Conservation (phyloP, 495 filamentous ascomycete genomes). For the Cercophora scortea region DNA sequence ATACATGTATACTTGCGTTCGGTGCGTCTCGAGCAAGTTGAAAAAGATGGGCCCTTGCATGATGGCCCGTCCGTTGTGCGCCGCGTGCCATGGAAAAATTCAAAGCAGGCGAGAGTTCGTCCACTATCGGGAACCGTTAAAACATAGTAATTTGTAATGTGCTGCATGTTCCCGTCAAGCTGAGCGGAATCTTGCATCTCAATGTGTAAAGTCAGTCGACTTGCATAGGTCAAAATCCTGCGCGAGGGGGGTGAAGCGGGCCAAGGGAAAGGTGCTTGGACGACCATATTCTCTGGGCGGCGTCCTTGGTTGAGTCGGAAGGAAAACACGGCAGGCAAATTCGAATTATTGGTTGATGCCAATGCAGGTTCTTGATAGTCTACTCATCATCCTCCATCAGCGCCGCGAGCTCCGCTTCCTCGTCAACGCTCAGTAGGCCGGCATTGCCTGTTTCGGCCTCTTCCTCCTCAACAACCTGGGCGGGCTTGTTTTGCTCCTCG, state of each 20-base stretch:
- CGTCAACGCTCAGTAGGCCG: slow-evolving; percentile 62
- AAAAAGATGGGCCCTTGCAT: too few relatives aligned
- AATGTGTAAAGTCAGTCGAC: too few relatives aligned
- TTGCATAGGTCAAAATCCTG: too few relatives aligned
- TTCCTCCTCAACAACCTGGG: slow-evolving; percentile 35
- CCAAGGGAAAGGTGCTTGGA: not conserved
- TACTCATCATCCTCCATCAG: slow-evolving; percentile 68
- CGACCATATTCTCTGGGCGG: too few relatives aligned
- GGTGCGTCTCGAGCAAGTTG: too few relatives aligned
- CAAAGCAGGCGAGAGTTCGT: too few relatives aligned
- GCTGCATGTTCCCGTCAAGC: not conserved
- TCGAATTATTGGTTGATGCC: not conserved
- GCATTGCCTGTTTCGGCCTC: slow-evolving; percentile 18
- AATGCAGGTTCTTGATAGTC: not conserved
- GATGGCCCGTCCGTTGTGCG: too few relatives aligned
- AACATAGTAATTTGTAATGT: not conserved
- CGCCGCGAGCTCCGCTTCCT: slow-evolving; percentile 80
- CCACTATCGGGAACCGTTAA: not conserved
- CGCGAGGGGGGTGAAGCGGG: too few relatives aligned
- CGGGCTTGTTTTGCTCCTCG: slow-evolving; percentile 43
- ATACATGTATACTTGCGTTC: too few relatives aligned
- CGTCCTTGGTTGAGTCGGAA: too few relatives aligned
- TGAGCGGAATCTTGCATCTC: too few relatives aligned
- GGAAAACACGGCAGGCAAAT: not conserved
- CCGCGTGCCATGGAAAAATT: too few relatives aligned